Base-by-base conservation (phyloP, 805 yeast genomes). In the Saccharomycopsis lassenensis region DNA sequence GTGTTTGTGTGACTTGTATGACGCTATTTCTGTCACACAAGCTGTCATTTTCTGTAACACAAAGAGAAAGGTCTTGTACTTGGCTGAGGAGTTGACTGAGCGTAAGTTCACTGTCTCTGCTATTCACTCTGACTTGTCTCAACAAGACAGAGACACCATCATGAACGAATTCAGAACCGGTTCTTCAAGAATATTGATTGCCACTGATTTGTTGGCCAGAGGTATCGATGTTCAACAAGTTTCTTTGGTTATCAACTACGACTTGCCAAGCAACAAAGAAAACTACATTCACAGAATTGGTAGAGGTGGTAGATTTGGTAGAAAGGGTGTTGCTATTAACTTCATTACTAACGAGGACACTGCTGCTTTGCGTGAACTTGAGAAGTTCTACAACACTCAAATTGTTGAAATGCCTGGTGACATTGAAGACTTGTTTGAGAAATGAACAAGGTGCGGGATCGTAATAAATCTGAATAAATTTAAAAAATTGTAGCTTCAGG, bases 181-280 rank as follows among this genome's bases (percentile, higher is more conserved):
- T 42, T 74, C 81, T 48, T 83, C 95, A 37, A 74, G 98, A 57
- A 89, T 91, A 34, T 67, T 91, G 57, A 91, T 91, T 56, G 80
- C 96, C 48, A 91, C 98, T 28, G 98, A 91, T 62, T 81, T 91
- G 52, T 82, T 89, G 79, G 98, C 98, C 34, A 74, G 98, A 63
- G 98, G 98, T 56, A 91, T 89, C 48, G 98, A 89, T 62, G 97
- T 89, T 43, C 98, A 89, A 67, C 97, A 89, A 58, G 95, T 89
- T 33, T 87, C 96, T 8, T 64, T 89, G 48, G 98, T 89, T 43
- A 84, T 89, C 54, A 89, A 89, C 71, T 89, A 83, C 64, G 98
- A 89, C 61, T 65, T 89, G 58, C 97, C 98, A 39, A 60, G 73
- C 46, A 86, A 91, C 70, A 77, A 79, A 57, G 97, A 89, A 62